Conservation (phyloP, 164 flowering plant genomes). For the Chimonanthus salicifolius region DNA sequence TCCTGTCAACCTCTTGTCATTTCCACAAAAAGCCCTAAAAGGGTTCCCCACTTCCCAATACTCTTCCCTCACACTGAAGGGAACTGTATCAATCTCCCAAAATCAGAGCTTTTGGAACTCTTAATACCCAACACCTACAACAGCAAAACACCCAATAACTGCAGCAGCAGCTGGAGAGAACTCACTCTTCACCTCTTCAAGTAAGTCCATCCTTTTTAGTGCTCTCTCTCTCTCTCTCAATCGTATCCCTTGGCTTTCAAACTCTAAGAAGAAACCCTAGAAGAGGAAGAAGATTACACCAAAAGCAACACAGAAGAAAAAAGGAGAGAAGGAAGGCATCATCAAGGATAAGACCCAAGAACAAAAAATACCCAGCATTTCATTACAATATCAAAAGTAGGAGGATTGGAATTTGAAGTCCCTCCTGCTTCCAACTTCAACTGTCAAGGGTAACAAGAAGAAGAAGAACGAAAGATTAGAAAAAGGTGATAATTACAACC, state of each 20-base stretch:
- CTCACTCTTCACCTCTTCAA: background rate
- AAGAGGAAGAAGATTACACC: background rate
- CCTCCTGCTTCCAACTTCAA: too few species aligned
- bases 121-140: background rate
- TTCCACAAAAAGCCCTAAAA: slow-evolving; percentile 23
- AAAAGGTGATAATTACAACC: background rate
- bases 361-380: background rate
- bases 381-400: too few species aligned
- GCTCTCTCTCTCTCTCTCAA: background rate
- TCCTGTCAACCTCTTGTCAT: slow-evolving; percentile 25
- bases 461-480: background rate
- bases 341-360: background rate
- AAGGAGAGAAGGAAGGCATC: background rate
- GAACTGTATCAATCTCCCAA: background rate
- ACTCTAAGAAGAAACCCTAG: background rate
- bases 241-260: background rate
- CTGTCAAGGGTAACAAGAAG: background rate
- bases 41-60: background rate
- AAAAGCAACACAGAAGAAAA: background rate
- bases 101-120: background rate
- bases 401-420: too few species aligned
- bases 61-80: background rate
- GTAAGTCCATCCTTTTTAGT: background rate
- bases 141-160: background rate
- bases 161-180: background rate